Base-by-base conservation (phyloP, 208 protist genomes). In the Wallacemonas sp. region DNA sequence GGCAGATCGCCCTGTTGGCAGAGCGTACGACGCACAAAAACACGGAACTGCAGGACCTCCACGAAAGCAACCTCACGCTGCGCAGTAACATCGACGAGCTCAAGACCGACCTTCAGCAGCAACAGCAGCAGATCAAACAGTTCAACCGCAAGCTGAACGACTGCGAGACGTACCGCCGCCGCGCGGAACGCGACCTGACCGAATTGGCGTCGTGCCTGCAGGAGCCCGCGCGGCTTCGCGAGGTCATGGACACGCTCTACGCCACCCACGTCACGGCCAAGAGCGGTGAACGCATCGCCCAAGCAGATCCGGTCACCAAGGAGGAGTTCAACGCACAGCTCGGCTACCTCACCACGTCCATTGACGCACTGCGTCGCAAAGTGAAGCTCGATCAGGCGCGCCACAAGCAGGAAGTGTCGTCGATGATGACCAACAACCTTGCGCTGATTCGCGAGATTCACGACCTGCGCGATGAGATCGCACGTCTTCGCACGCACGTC, bases 351-450 rank as follows among this genome's bases (percentile, higher is more conserved):
- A 82, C 94, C 59, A 94, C 85, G 27, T 95, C 93, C 1, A 92
- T 98, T 26, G 90, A 97, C 33, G 89, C 88, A 6, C 86, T 98
- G 54, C 86, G 93, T 41, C 80, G 82, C 55, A 97, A 98, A 76
- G 79, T 96, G 22, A 81, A 88, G 55, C 78, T 94, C 30, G 96
- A 98, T 68, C 80, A 87, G 60, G 87, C 97, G 68, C 78, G 87
- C 12, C 92, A 97, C 78, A 87, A 86, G 55, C 66, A 76, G 48
- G 95, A 98, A 75, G 92, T 89, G 39, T 91, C 81, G 13, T 79
- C 70, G 26, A 95, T 98, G 81, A 98, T 99, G 94, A 71, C 91
- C 27, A 96, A 98, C 78, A 99, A 98, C 76, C 75, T 98, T 19
- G 46, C 76, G 2, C 89, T 99, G 19, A 98, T 99, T 71, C 83